Conservation (phyloP, 140 eudicot species). For the Ambrosia hybrid region DNA sequence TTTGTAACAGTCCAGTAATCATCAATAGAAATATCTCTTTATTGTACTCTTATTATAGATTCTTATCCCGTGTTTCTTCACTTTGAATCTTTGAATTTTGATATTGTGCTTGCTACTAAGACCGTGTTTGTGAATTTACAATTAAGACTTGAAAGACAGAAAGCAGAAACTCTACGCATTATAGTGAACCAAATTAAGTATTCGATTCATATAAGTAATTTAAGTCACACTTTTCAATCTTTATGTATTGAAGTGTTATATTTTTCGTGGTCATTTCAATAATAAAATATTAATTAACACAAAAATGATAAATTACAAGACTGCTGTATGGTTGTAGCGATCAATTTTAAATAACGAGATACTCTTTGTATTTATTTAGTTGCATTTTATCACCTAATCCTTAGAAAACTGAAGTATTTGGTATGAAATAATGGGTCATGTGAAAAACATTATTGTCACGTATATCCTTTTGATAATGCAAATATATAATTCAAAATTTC, state of each 20-base stretch:
- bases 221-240: background rate
- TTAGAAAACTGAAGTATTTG: constrained; percentile 5
- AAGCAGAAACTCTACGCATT: too few relatives aligned
- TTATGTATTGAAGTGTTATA: background rate
- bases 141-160: too few relatives aligned
- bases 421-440: constrained; percentile 12
- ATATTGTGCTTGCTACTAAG: too few relatives aligned
- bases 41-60: too few relatives aligned
- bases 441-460: constrained; percentile 13
- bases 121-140: too few relatives aligned
- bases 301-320: background rate
- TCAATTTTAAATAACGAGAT: constrained; percentile 2
- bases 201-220: background rate
- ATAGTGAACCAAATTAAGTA: background rate
- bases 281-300: background rate
- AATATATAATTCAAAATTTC: background rate
- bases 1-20: too few relatives aligned
- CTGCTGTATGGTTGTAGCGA: background rate
- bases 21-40: too few relatives aligned
- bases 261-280: background rate
- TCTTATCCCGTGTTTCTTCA: too few relatives aligned
- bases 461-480: background rate
- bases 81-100: too few relatives aligned
- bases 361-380: background rate
- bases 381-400: background rate